Percentiles rank a stretch among this genome's conserved stretches.
These are phyloP conservation scores for Quercus bicolor DNA, from an alignment of 306 rosid genomes.

Conservation along the genomic window DNA sequence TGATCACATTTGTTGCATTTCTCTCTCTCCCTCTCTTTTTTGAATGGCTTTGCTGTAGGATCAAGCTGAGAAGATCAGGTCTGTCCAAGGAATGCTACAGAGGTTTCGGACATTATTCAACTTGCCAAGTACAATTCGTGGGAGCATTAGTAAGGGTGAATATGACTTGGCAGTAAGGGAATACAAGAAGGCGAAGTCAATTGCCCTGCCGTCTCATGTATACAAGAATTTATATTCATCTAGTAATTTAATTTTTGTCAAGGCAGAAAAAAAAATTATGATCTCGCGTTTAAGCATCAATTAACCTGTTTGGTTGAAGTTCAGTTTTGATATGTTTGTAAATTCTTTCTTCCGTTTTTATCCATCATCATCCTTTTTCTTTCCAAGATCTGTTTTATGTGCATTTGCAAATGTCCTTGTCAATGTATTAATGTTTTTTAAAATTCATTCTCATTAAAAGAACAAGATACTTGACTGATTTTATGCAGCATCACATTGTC, in stretches of 20 bases:
- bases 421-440: neutral
- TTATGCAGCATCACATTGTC: neutral
- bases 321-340: neutral
- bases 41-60: conserved; percentile 49
- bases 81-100: conserved; percentile 98
- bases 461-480: neutral
- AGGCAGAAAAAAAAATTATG: neutral
- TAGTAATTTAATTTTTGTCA: neutral
- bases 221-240: conserved; percentile 17
- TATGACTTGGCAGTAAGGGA: conserved; percentile 97
- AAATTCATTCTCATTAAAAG: neutral
- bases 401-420: neutral
- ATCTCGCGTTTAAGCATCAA: neutral
- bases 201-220: conserved; percentile 96
- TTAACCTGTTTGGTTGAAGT: neutral
- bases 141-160: conserved; percentile 96
- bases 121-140: conserved; percentile 92
- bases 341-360: neutral
- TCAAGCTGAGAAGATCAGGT: conserved; percentile 98
- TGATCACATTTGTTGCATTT: conserved; percentile 22
- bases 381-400: neutral
- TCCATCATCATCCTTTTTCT: neutral
- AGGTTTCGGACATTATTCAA: conserved; percentile 94
- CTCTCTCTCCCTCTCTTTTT: conserved; percentile 7
- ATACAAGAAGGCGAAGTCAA: conserved; percentile 98